phyloP scores from a whole-genome alignment of 2,329 filamentous ascomycete genomes.

The Myriangium duriaei region DNA sequence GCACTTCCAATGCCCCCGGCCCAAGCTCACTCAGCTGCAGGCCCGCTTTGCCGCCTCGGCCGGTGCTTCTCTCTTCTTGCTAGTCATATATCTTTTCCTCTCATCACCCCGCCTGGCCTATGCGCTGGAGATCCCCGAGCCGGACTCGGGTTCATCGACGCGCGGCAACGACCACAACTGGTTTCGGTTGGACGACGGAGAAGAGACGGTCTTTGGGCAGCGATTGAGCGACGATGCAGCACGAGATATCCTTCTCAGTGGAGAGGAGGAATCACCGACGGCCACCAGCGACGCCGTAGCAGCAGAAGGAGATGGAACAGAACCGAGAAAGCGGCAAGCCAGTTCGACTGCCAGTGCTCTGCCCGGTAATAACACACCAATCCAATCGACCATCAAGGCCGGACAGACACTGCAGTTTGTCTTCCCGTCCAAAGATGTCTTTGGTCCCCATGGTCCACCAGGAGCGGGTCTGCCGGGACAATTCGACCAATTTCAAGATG shows the following conservation, averaged over 20 bases:
- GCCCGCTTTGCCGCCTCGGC: conserved; percentile 59
- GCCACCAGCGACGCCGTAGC: conserved; percentile 17
- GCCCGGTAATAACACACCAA: conserved; percentile 51
- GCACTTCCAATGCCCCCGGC: conserved; percentile 22
- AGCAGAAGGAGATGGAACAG: background rate
- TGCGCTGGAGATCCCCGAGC: conserved; percentile 42
- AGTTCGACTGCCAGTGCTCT: conserved; percentile 28
- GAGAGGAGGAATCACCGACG: conserved; percentile 15
- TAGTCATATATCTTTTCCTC: conserved; percentile 49
- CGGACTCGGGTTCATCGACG: conserved; percentile 21
- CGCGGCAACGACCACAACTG: conserved; percentile 35
- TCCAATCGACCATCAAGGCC: conserved; percentile 46
- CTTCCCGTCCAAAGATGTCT: conserved; percentile 46
- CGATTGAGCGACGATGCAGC: conserved; percentile 5
- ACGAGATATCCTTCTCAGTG: background rate
- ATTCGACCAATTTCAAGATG: conserved; percentile 9
- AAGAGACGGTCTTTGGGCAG: conserved; percentile 15
- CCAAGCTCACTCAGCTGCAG: conserved; percentile 54
- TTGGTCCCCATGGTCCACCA: conserved; percentile 26
- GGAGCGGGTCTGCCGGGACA: conserved; percentile 20
- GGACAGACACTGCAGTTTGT: conserved; percentile 53
- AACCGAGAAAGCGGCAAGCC: conserved; percentile 41
- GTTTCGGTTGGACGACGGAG: conserved; percentile 28
- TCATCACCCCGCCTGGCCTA: conserved; percentile 48
- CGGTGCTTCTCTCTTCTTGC: conserved; percentile 45